Conservation (phyloP, 495 filamentous ascomycete genomes). For the Aspergillus heteromorphus region DNA sequence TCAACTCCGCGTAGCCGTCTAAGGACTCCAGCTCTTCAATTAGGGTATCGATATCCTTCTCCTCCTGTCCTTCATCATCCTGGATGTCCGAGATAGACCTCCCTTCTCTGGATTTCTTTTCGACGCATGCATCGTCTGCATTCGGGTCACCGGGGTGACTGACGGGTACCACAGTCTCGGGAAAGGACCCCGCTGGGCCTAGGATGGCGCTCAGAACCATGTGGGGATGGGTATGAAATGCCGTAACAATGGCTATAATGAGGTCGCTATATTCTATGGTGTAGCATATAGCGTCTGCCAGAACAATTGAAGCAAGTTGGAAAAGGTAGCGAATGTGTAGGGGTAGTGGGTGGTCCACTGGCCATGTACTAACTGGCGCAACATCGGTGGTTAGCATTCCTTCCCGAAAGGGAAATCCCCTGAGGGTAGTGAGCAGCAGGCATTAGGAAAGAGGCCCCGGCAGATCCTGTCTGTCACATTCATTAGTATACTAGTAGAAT, state of each 20-base stretch:
- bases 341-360: no score
- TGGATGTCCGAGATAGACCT: slow-evolving; percentile 7
- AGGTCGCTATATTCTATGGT: neutral
- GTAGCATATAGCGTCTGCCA: neutral
- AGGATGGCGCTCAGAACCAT: neutral
- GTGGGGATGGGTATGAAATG: neutral
- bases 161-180: no score
- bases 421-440: neutral
- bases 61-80: slow-evolving; percentile 55
- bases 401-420: neutral
- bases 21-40: slow-evolving; percentile 78
- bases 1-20: slow-evolving; percentile 59
- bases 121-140: neutral
- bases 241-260: neutral
- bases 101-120: slow-evolving; percentile 12
- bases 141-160: neutral
- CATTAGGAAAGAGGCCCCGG: no score
- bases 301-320: neutral
- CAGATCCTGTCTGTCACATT: no score
- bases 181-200: neutral
- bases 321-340: neutral
- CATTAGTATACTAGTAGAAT: no score
- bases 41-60: slow-evolving; percentile 72
- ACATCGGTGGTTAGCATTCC: no score
- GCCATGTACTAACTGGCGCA: neutral